Base-by-base conservation (phyloP, 164 flowering plant genomes). In the Dillenia suffruticosa region DNA sequence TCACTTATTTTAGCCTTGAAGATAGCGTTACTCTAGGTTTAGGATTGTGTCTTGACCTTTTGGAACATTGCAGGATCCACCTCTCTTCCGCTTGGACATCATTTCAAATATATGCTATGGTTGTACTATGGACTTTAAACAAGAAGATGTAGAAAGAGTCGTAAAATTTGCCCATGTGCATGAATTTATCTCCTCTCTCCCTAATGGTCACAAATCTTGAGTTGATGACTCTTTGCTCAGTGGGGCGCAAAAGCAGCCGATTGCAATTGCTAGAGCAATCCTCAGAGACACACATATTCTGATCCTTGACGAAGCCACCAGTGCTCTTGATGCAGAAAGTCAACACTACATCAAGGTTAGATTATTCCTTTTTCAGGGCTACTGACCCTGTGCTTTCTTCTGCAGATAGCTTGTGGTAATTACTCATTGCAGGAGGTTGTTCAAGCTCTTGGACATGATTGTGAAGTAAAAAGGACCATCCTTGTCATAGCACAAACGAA, bases 271-370 rank as follows among this genome's bases (percentile, higher is more conserved):
- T 26, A 82, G 97, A 51, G 96, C 96, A 43, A 72, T 90, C 60
- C 87, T 93, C 61, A 19, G 78, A 96, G 92, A 90, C 63, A 96
- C 97, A 15, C 65, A 77, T 48, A 81, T 93, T 72, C 75, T 93
- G 80, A 79, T 93, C 65, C 92, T 90, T 73, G 98, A 93, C 77
- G 97, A 93, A 80, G 97, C 98, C 58, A 88, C 98, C 50, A 90
- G 97, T 74, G 96, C 97, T 51, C 71, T 90, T 56, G 97, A 93
- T 75, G 96, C 96, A 11, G 98, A 92, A 77, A 92, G 90, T 69
- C 97, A 90, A 72, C 87, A 90, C 76, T 85, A 87, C 70, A 74
- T 88, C 44, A 88, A 85, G 92, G 96, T 90, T 63, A 58, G 40
- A 64, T 56, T 56, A 32, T 32, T 32, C 6, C 22, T 19, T 19